Base-by-base conservation (phyloP, 2,329 filamentous ascomycete genomes). In the Paecilomyces sp. region DNA sequence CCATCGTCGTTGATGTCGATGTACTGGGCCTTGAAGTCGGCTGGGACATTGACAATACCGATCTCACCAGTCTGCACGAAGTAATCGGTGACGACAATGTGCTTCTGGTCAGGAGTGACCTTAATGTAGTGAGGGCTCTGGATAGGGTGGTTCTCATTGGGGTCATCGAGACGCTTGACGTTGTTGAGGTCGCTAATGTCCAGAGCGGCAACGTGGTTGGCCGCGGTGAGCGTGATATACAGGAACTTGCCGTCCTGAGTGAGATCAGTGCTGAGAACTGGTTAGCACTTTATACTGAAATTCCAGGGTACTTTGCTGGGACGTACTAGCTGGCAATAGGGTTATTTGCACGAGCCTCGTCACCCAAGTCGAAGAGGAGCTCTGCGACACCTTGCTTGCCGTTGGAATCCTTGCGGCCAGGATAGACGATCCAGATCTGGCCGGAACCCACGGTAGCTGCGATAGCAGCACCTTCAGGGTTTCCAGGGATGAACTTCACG, bases 371-470 rank as follows among this genome's bases (percentile, higher is more conserved):
- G 65, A 78, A 85, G 28, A 87, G 80, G 0, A 84, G 77, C 70
- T 87, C 79, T 4, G 83, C 80, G 7, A 81, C 78, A 59, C 85
- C 85, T 63, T 81, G 83, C 54, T 82, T 81, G 57, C 84, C 84
- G 24, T 81, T 76, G 7, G 76, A 68, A 65, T 85, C 77, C 62
- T 76, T 80, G 63, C 82, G 81, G 76, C 82, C 81, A 24, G 85
- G 85, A 69, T 87, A 87, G 72, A 88, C 85, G 69, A 86, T 82
- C 84, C 84, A 87, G 64, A 86, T 82, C 65, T 86, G 79, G 9
- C 83, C 84, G 2, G 81, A 78, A 33, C 81, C 79, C 22, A 87
- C 84, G 15, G 85, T 84, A 12, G 83, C 85, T 8, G 84, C 84
- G 25, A 87, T 74, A 11, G 84, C 84, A 33, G 84, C 84, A 34